Base-by-base conservation (phyloP, 768 basidiomycete genomes). In the Amanita brunnescens region DNA sequence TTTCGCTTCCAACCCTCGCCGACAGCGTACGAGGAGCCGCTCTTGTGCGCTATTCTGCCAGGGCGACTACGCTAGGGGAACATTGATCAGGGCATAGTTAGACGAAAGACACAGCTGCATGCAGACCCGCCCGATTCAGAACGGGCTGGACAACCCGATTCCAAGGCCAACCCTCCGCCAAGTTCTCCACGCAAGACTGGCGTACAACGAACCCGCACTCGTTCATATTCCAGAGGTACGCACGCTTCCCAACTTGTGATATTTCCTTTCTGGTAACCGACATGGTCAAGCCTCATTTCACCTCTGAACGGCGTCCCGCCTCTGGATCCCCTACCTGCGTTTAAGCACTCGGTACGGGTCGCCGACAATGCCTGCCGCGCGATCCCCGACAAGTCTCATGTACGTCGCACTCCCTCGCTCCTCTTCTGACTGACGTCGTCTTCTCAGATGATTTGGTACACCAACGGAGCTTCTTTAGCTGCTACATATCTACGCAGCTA, bases 401-500 rank as follows among this genome's bases (percentile, higher is more conserved):
- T 88, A 61, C 40, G 76, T 66, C 7, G 12, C 6, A 9, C 34
- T 33, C 20, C 18, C 37, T 18, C 53, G 48, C 13, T 47, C n/a
- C 23, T 13, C 14, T 29, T 24, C n/a, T 35, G 23, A 43, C 42
- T 35, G 57, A 53, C 2, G 54, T 46, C n/a, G n/a, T 43, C 33
- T 41, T 32, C 21, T 34, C 54, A 90, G 88, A 67, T 80, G 47
- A 70, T 76, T 6, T 91, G 89, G 89, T 90, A 90, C 63, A 68
- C 81, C 5, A 77, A 72, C 32, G 73, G 90, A 30, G 79, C 77
- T 0, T 77, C 85, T 1, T 59, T 91, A 26, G 80, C 85, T 6
- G 73, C 77, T 1, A 68, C 87, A 12, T 92, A 91, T 57, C 84
- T n/a, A 79, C 87, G 82, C 90, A 91, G 66, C 70, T 92, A 13